A percentile compares a stretch with the other conserved stretches of the same genome.
Evolutionary conservation across 2,329 filamentous ascomycete species (phyloP).

Genomic region (Aspergillus nomiae): DNA sequence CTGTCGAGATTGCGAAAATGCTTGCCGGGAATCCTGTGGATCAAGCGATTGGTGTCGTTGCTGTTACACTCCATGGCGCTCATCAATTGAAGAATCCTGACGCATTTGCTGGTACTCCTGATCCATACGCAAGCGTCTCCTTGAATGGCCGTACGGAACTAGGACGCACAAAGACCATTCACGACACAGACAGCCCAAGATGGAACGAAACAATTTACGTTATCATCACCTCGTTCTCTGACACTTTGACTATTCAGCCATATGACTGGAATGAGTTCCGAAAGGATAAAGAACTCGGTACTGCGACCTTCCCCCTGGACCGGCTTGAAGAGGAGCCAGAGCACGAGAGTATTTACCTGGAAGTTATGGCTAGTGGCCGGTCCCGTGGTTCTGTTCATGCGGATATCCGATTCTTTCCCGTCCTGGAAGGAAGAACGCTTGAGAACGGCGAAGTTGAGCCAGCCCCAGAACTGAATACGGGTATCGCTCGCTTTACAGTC

Average conservation of each 20-base stretch:
- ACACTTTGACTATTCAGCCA: conserved; percentile 79
- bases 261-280: conserved; percentile 95
- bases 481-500: conserved; percentile 89
- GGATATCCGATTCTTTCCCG: conserved; percentile 94
- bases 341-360: conserved; percentile 81
- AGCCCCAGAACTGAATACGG: conserved; percentile 85
- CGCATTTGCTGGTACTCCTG: conserved; percentile 86
- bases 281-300: conserved; percentile 93
- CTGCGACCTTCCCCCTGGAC: conserved; percentile 82
- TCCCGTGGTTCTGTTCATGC: conserved; percentile 75
- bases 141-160: conserved; percentile 81
- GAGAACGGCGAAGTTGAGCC: conserved; percentile 78
- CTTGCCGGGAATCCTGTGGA: conserved; percentile 90
- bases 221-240: conserved; percentile 87
- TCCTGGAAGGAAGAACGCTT: conserved; percentile 67
- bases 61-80: conserved; percentile 86
- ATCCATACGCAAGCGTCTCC: conserved; percentile 84
- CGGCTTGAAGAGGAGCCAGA: conserved; percentile 74
- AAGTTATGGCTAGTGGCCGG: conserved; percentile 82
- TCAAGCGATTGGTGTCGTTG: conserved; percentile 91
- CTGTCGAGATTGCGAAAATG: conserved; percentile 98
- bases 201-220: conserved; percentile 98
- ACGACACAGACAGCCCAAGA: conserved; percentile 80
- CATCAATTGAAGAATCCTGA: conserved; percentile 93
- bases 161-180: conserved; percentile 83